These are phyloP conservation scores for Ceratocystiopsis brevicomis DNA, from an alignment of 2,329 filamentous ascomycete species.

Conservation along the genomic window DNA sequence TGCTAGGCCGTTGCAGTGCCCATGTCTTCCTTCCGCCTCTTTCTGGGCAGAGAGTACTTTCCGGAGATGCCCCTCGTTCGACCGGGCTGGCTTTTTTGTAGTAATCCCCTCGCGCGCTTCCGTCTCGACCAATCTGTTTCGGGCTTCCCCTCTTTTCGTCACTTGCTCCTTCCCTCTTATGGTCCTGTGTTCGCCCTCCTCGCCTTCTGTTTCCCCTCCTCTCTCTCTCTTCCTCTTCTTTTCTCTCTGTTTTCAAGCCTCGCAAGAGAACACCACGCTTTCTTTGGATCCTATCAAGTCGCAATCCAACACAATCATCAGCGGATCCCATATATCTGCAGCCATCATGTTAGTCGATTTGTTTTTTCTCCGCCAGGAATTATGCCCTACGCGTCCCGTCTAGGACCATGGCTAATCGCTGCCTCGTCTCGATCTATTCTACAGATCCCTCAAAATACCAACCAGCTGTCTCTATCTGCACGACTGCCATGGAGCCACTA, in stretches of 20 bases:
- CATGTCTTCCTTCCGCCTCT: no score
- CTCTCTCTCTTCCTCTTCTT: background rate
- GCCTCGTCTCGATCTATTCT: no score
- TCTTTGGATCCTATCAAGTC: background rate
- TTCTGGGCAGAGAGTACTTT: no score
- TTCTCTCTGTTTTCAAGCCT: background rate
- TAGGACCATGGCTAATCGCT: background rate
- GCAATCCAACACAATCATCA: no score
- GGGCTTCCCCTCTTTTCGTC: slow-evolving; percentile 4
- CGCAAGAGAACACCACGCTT: slow-evolving; percentile 1
- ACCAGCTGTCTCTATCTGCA: background rate
- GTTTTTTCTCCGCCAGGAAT: background rate
- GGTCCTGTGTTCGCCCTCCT: background rate
- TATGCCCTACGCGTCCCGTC: background rate
- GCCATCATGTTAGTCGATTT: no score
- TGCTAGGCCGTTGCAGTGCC: no score
- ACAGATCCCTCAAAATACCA: background rate
- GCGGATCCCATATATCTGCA: no score
- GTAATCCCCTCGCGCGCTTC: background rate
- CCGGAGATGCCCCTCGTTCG: background rate
- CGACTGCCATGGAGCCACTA: slow-evolving; percentile 35
- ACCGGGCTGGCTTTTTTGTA: background rate
- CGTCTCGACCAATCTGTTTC: background rate
- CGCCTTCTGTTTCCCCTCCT: background rate
- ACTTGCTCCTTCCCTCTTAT: background rate